phyloP scores from a whole-genome alignment of 176 grass and related monocot species.

The Raddia guianensis region DNA sequence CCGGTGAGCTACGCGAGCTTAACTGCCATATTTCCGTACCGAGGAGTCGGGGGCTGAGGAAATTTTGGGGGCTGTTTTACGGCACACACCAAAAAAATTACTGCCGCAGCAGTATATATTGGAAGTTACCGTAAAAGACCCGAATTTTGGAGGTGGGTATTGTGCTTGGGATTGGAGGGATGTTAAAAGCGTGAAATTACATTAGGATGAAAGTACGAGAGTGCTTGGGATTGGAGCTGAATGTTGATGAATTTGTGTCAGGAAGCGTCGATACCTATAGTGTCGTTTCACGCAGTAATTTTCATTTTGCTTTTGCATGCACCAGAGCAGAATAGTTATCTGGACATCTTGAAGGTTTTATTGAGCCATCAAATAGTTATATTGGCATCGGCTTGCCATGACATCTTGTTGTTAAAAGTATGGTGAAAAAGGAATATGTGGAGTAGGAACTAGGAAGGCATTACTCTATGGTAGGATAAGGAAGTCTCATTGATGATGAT shows the following conservation, averaged over 20 bases:
- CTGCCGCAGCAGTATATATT: too few species aligned
- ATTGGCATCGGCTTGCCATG: not conserved
- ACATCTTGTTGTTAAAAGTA: not conserved
- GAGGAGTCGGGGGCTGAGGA: not conserved
- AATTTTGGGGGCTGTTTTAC: not conserved
- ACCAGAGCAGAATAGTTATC: not conserved
- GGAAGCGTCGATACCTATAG: not conserved
- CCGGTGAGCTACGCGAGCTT: conserved; percentile 49
- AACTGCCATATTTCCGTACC: not conserved
- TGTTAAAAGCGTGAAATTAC: not conserved
- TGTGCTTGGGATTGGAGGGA: too few species aligned
- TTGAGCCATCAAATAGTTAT: not conserved
- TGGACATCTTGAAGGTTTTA: not conserved
- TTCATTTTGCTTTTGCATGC: not conserved
- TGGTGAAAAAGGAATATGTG: not conserved
- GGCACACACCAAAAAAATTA: too few species aligned
- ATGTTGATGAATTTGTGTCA: not conserved
- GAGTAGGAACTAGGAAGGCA: too few species aligned
- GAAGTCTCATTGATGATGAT: not conserved
- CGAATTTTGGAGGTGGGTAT: not conserved
- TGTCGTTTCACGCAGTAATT: not conserved
- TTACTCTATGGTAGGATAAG: not conserved
- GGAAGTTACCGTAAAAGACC: too few species aligned
- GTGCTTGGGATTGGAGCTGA: too few species aligned
- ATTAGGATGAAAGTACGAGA: not conserved